Evolutionary conservation across 257 asterid genomes (phyloP), one percentile per base, ranked within the genome.

Genomic region (Datura wrightii): DNA sequence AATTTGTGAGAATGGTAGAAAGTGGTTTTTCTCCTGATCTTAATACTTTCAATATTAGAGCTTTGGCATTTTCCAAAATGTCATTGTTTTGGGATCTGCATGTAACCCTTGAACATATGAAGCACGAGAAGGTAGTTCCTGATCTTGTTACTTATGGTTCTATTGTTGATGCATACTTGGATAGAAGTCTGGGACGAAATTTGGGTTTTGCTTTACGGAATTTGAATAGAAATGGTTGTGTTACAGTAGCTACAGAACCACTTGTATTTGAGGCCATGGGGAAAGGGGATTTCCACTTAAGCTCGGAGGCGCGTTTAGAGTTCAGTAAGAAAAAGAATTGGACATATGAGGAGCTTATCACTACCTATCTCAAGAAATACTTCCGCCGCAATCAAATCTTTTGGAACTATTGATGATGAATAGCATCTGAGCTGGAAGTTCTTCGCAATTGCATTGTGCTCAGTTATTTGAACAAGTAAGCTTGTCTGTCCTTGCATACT

Each of bases 111-210:
- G 97, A 95, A 80, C 99, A 95, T 80, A 97, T 97, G 98, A 92
- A 87, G 82, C 96, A 94, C 85, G 91, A 86, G 81, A 90, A 85
- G 11, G 94, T 97, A 53, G 89, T 79, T 87, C 97, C 98, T 42
- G 99, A 96, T 96, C 92, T 96, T 50, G 97, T 93, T 89, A 94
- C 98, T 42, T 93, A 92, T 80, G 98, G 99, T 42, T 93, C 97
- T 83, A 87, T 93, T 79, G 90, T 96, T 69, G 99, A 94, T 82
- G 94, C 95, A 18, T 95, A 96, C 89, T n/a, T 94, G 85, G 97
- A 94, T 54, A 93, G 91, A 86, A 90, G 90, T 79, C 87, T 96
- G 10, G 99, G 93, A 67, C 90, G 90, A 86, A 96, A 96, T 89
- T 87, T 96, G 92, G 89, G 90, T 34, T 94, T 92, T 79, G 94